Conservation (phyloP, 176 grass and related monocot species). For the Lolium rigidum region DNA sequence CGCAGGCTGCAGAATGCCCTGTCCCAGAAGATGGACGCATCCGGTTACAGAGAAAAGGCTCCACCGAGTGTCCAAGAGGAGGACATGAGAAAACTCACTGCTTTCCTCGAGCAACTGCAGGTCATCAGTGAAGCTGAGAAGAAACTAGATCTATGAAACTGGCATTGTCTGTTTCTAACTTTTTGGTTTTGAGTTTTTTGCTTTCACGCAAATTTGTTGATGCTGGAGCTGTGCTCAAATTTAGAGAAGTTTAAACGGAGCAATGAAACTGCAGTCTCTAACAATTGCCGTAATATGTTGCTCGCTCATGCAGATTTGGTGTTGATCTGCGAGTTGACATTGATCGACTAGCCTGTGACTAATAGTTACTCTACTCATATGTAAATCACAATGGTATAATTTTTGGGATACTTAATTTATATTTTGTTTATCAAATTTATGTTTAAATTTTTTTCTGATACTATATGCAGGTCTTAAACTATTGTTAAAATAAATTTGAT, state of each 20-base stretch:
- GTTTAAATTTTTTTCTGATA: too few relatives aligned
- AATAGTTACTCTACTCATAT: too few relatives aligned
- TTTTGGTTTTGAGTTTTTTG: not conserved
- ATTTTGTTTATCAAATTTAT: too few relatives aligned
- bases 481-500: too few relatives aligned
- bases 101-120: slow-evolving; percentile 67
- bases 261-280: too few relatives aligned
- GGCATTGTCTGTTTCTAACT: not conserved
- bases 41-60: slow-evolving; percentile 78
- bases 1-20: slow-evolving; percentile 60
- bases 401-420: too few relatives aligned
- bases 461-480: too few relatives aligned
- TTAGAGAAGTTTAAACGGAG: not conserved
- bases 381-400: too few relatives aligned
- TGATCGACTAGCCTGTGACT: too few relatives aligned
- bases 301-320: too few relatives aligned
- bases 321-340: too few relatives aligned
- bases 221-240: not conserved
- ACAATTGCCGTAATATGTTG: not conserved
- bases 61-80: slow-evolving; percentile 72
- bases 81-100: slow-evolving; percentile 67
- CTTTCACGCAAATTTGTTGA: not conserved
- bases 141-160: slow-evolving; percentile 50
- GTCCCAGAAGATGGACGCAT: slow-evolving; percentile 57
- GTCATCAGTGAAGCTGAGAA: slow-evolving; percentile 81